Evolutionary conservation across 352 stramenopile genomes (phyloP), one percentile per base, ranked within the genome.

Genomic region (Pythium pyrilobum): DNA sequence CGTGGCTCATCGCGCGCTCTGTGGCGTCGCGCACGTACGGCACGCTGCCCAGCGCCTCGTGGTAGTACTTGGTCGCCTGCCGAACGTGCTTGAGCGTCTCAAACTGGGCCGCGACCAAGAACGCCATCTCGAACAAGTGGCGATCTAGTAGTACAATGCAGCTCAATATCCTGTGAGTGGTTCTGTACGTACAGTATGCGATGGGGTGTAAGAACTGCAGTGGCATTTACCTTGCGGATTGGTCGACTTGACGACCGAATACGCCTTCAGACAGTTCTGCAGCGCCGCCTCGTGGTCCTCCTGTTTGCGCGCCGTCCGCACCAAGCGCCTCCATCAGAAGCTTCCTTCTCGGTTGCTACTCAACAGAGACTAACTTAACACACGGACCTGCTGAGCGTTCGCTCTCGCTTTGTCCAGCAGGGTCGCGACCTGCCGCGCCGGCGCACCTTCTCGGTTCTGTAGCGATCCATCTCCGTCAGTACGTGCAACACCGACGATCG

Each of bases 51-150:
- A 92, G 43, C 3, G 81, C 79, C 9, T 90, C 79, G 10, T 87
- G 64, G 47, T 92, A 92, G 56, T 81, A 89, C 33, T 68, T 73
- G 12, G 69, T 85, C 11, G 81, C 79, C 33, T 66, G 63, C 3
- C 54, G 53, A 6, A 56, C 53, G 28, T 71, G 72, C 12, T 49
- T 62, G 24, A 89, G 50, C 16, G 74, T 64, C 49, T 90, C 80
- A 52, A 85, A 89, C 62, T 90, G 81, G 23, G 81, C 79, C 18
- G 81, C 79, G 28, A 92, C 86, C 10, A 72, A 56, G 34, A 92
- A 90, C 20, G 79, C 77, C 13, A 92, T 44, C 59, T 89, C 77
- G 40, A 90, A 89, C 67, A 90, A 69, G 46, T 90, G 81, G 0
- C 73, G 76, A 59, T 92, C 81, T 92, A 60, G 13, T 40, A 27